These are phyloP conservation scores for Candida maesae DNA, from an alignment of 805 yeast genomes.

Conservation along the genomic window DNA sequence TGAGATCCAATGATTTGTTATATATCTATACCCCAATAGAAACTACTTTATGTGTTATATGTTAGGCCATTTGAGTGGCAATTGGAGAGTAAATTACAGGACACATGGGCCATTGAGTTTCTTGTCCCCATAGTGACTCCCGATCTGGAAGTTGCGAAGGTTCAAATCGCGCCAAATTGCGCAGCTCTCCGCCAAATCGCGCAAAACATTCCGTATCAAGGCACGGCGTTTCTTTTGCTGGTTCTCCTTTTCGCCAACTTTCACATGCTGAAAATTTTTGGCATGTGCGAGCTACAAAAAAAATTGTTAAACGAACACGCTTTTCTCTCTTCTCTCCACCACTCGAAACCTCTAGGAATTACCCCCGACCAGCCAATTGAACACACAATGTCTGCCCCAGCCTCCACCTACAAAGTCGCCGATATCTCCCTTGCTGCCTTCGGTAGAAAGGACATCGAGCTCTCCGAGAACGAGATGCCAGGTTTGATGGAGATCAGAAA, in stretches of 20 bases:
- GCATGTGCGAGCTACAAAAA: slow-evolving; percentile 2
- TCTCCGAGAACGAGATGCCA: slow-evolving; percentile 99
- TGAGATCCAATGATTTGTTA: not conserved
- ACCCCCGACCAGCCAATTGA: not conserved
- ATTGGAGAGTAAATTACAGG: too few relatives aligned
- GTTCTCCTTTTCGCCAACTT: slow-evolving; percentile 2
- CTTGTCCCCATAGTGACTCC: not conserved
- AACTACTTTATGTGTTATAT: too few relatives aligned
- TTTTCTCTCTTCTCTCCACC: not conserved
- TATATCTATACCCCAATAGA: slow-evolving; percentile 1
- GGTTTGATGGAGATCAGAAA: slow-evolving; percentile 97
- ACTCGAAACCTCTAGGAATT: too few relatives aligned
- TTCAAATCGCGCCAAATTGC: not conserved
- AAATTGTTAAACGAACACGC: slow-evolving; percentile 5
- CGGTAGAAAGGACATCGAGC: slow-evolving; percentile 98
- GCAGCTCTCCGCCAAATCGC: not conserved
- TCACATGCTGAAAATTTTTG: slow-evolving; percentile 8
- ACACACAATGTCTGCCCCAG: slow-evolving; percentile 50
- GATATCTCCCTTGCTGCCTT: slow-evolving; percentile 98
- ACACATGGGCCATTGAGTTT: too few relatives aligned
- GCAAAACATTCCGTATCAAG: not conserved
- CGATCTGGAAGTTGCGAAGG: not conserved
- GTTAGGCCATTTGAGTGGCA: too few relatives aligned
- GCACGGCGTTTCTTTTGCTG: not conserved
- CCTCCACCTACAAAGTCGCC: slow-evolving; percentile 87